Evolutionary conservation across 2,329 filamentous ascomycete genomes (phyloP), one percentile per base, ranked within the genome.

Genomic region (Fusarium compactum): DNA sequence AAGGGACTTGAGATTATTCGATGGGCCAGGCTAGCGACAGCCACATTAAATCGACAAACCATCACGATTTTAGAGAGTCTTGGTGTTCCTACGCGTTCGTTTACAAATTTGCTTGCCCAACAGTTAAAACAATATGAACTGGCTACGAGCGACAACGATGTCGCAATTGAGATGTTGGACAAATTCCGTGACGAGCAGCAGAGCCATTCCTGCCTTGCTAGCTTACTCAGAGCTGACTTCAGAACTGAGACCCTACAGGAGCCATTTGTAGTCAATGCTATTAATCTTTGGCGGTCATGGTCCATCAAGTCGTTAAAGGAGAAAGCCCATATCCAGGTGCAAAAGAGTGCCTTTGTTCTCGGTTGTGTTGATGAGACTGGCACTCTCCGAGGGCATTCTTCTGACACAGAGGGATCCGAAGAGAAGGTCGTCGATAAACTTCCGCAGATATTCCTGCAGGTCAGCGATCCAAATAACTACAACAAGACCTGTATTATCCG

Each of bases 291-390:
- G 95, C 87, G 92, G 67, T 89, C 93, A 3, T 98, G 93, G 92
- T 93, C 91, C 1, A 88, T 97, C 71, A 97, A 97, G 76, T 87
- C 92, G 15, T 86, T 99, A 20, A 98, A 97, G 73, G 94, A 98
- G 72, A 98, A 98, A 74, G 94, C 95, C 0, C 91, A 92, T 29
- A 93, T 99, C 45, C 85, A 90, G 3, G 87, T 99, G 12, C 90
- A 94, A 9, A 82, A 95, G 62, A 94, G 95, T 2, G 95, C 94
- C 1, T 97, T 97, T 76, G 85, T 98, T 0, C 87, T 98, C 9
- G 96, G 95, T 5, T 94, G 93, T 67, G 89, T 95, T 8, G 96
- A 99, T 71, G 96, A 99, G 79, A 95, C 92, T 0, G 86, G 83
- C 2, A 91, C 86, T 0, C 81, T 99, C 11, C 86, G 89, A 65